Base-by-base conservation (phyloP, 1,284 basidiomycete genomes). In the Pseudozyma sp. region DNA sequence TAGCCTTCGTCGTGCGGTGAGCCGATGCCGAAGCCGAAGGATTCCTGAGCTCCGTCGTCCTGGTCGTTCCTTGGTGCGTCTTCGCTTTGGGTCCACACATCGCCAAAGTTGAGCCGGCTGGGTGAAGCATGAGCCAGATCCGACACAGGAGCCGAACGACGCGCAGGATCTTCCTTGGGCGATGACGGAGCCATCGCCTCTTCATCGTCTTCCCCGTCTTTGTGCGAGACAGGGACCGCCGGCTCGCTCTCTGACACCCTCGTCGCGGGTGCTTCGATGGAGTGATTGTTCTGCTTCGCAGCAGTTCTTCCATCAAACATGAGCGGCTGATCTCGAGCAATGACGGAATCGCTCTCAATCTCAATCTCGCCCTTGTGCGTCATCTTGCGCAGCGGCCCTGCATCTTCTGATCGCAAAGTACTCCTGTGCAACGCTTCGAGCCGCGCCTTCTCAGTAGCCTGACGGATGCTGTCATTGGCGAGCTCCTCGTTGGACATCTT, bases 311-410 rank as follows among this genome's bases (percentile, higher is more conserved):
- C 54, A 11, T 55, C 55, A 34, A 63, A 68, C 40, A 67, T 68
- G 50, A 54, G 51, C 19, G 53, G 43, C 46, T 68, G 61, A 31
- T 78, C 72, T 29, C 59, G 60, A 30, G 51, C 33, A 6, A 34
- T 39, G 19, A 52, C 39, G 4, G 60, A 44, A 39, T 82, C 81
- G 51, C 63, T 71, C 54, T 84, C 81, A 52, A 84, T 79, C 64
- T 83, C 80, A 34, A 82, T 68, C 69, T 84, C 82, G 56, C 82
- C 82, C 58, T 84, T 84, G 70, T 84, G 82, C n/a, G 81, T 84
- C 49, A 84, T 79, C 68, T 84, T 84, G 53, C 82, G 73, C 46
- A 79, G 48, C 4, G 80, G 79, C 2, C 77, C 78, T 10, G 53
- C 73, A 24, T 60, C 60, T 29, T 81, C 74, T 43, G 81, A 57